Conservation (phyloP, 1,284 basidiomycete species). For the Coriolopsis trogii region DNA sequence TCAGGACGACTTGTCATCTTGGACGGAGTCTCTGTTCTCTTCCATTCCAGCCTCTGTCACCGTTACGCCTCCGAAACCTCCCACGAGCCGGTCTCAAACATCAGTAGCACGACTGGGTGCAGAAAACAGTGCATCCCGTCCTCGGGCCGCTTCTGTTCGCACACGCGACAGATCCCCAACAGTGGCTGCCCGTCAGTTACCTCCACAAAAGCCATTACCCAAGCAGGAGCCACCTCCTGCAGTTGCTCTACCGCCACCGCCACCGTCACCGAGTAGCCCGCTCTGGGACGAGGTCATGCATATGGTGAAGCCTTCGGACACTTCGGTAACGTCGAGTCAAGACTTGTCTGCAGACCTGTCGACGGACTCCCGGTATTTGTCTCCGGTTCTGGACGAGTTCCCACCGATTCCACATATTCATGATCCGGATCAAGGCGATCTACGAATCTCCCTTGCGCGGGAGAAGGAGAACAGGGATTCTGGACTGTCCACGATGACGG, state of each 20-base stretch:
- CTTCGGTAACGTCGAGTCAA: conserved; percentile 7
- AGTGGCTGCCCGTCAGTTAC: conserved; percentile 17
- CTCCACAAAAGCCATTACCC: conserved; percentile 32
- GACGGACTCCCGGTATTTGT: conserved; percentile 15
- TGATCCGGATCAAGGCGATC: conserved; percentile 15
- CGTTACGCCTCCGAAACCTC: conserved; percentile 15
- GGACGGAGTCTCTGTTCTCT: conserved; percentile 35
- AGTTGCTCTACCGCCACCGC: conserved; percentile 18
- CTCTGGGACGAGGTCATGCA: conserved; percentile 31
- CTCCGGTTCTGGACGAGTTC: conserved; percentile 25
- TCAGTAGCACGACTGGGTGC: background rate
- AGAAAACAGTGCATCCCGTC: conserved; percentile 1
- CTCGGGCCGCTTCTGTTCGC: conserved; percentile 14
- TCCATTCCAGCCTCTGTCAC: conserved; percentile 27
- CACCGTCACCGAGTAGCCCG: conserved; percentile 22
- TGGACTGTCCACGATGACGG: conserved; percentile 36
- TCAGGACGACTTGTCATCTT: conserved; percentile 34
- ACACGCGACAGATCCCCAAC: conserved; percentile 10
- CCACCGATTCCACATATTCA: conserved; percentile 20
- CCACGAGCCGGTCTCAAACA: conserved; percentile 4
- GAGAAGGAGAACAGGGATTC: conserved; percentile 39
- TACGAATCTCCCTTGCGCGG: conserved; percentile 24
- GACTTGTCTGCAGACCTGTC: conserved; percentile 19
- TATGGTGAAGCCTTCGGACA: conserved; percentile 19
- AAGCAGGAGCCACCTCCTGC: conserved; percentile 23